Percentiles rank a stretch among this genome's conserved stretches.
Evolutionary conservation across 1,139 yeast species (phyloP).

Genomic region (Geotrichum aggregatum): DNA sequence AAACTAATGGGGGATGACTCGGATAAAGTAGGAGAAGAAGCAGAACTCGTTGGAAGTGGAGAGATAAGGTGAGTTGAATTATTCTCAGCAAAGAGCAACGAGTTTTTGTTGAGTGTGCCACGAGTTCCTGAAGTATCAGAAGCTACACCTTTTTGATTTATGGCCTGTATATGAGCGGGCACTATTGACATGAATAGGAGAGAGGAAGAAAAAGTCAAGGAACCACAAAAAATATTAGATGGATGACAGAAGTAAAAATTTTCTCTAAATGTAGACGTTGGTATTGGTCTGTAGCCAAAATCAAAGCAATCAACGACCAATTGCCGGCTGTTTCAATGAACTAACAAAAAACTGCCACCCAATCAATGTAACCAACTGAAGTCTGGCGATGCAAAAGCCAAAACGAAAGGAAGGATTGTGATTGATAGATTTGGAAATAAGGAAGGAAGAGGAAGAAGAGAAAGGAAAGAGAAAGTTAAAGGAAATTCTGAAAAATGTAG

Average conservation of each 20-base stretch:
- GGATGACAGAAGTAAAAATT: conserved; percentile 3
- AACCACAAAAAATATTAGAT: background rate
- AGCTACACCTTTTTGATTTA: background rate
- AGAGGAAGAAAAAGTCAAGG: background rate
- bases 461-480: background rate
- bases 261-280: conserved; percentile 5
- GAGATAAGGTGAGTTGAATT: too few species aligned
- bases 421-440: background rate
- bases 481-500: background rate
- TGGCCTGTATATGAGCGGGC: background rate
- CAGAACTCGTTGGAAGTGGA: background rate
- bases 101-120: background rate
- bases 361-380: background rate
- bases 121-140: background rate
- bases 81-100: background rate
- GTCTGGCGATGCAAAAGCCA: background rate
- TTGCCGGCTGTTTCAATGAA: conserved; percentile 1
- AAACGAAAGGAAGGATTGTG: background rate
- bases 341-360: background rate
- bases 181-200: conserved; percentile 8
- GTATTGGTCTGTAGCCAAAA: background rate
- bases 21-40: conserved; percentile 3
- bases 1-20: background rate
- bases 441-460: background rate
- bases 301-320: background rate